A percentile compares a stretch with the other conserved stretches of the same genome.
Evolutionary conservation across 2,329 filamentous ascomycete genomes (phyloP).

Genomic region (Ophiocordyceps camponoti-saundersi): DNA sequence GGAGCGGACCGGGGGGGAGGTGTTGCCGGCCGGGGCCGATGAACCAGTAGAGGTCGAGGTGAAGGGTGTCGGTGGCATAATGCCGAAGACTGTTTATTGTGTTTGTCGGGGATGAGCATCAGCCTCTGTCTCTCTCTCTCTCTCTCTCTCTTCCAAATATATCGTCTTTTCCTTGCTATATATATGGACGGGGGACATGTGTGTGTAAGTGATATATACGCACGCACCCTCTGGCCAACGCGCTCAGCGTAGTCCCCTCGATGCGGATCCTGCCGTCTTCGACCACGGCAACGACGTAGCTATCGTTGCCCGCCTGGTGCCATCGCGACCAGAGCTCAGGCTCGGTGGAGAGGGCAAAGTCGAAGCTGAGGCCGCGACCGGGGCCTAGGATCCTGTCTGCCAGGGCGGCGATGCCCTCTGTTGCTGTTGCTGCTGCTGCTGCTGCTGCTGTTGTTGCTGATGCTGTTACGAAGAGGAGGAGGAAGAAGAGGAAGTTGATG

Average conservation of each 20-base stretch:
- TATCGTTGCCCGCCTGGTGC: slow-evolving; percentile 6
- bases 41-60: slow-evolving; percentile 6
- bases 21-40: slow-evolving; percentile 1
- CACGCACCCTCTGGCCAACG: slow-evolving; percentile 6
- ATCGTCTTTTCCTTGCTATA: too few species aligned
- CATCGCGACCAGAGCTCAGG: slow-evolving; percentile 6
- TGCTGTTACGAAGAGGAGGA: too few species aligned
- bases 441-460: not conserved
- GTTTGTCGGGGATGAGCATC: not conserved
- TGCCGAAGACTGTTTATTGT: slow-evolving; percentile 4
- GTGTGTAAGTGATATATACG: too few species aligned
- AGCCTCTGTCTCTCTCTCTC: too few species aligned
- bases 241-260: slow-evolving; percentile 6
- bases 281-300: slow-evolving; percentile 5
- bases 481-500: too few species aligned
- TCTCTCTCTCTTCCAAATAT: too few species aligned
- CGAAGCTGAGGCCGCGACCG: slow-evolving; percentile 3
- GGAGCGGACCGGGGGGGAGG: slow-evolving; percentile 1
- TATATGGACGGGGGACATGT: too few species aligned
- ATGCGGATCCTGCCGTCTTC: slow-evolving; percentile 5
- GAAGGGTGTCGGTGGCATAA: slow-evolving; percentile 6
- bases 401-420: slow-evolving; percentile 4
- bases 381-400: slow-evolving; percentile 5
- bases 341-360: slow-evolving; percentile 4
- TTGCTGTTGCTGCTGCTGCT: not conserved